A percentile compares a stretch with the other conserved stretches of the same genome.
These are phyloP conservation scores for Celoporthe dispersa DNA, from an alignment of 2,329 filamentous ascomycete species.

Conservation along the genomic window DNA sequence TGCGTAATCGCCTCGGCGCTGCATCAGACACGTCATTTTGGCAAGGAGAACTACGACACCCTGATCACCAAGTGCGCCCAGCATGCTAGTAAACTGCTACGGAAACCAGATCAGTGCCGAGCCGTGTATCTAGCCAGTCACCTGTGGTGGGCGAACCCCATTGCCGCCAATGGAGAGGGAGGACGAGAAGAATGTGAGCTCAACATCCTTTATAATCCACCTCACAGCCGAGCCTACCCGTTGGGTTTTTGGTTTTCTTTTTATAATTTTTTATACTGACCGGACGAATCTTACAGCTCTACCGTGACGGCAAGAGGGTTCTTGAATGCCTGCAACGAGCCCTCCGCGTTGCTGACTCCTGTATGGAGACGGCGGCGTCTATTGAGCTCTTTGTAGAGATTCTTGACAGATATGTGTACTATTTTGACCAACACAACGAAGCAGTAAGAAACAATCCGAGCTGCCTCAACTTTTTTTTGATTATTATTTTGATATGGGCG, in stretches of 20 bases:
- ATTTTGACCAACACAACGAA: conserved; percentile 99
- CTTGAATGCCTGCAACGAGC: conserved; percentile 95
- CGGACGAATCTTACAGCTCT: conserved; percentile 63
- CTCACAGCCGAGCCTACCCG: neutral
- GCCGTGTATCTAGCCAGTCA: conserved; percentile 97
- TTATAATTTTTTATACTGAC: conserved; percentile 14
- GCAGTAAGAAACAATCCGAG: conserved; percentile 58
- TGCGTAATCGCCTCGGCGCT: conserved; percentile 90
- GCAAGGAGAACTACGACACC: conserved; percentile 97
- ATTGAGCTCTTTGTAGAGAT: conserved; percentile 99
- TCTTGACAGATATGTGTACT: conserved; percentile 96
- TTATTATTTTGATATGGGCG: too few species aligned
- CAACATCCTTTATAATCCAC: conserved; percentile 30
- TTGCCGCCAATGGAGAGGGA: conserved; percentile 76
- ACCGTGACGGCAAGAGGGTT: conserved; percentile 96
- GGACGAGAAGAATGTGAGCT: conserved; percentile 75
- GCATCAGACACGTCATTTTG: conserved; percentile 87
- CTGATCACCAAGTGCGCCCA: conserved; percentile 97
- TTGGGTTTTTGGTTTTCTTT: neutral
- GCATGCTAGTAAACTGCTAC: conserved; percentile 93
- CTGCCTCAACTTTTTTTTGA: conserved; percentile 1
- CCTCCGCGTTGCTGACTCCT: conserved; percentile 93
- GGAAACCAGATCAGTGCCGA: conserved; percentile 97
- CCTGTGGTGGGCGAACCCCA: conserved; percentile 95
- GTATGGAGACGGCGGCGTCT: conserved; percentile 97